Percentiles rank a stretch among this genome's conserved stretches.
Evolutionary conservation across 257 asterid species (phyloP).

Genomic region (Haberlea rhodopensis): DNA sequence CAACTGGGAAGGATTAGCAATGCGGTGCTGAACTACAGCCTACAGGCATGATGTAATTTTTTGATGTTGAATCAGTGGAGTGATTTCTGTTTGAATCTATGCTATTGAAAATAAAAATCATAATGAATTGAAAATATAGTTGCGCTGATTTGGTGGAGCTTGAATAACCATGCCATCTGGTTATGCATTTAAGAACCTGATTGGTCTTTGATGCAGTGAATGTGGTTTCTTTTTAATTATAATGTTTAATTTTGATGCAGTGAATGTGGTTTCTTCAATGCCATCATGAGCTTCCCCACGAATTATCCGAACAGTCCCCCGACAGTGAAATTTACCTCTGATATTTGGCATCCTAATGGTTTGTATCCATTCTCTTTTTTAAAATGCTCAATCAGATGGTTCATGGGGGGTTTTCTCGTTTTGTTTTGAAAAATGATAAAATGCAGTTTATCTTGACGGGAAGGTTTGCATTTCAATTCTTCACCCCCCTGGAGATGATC

Average conservation of each 20-base stretch:
- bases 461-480: conserved; percentile 98
- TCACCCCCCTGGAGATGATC: conserved; percentile 99
- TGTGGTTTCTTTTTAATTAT: conserved; percentile 19
- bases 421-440: background rate
- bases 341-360: conserved; percentile 99
- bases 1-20: too few relatives aligned
- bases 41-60: background rate
- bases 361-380: conserved; percentile 26
- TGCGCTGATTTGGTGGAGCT: background rate
- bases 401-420: background rate
- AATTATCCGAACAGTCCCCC: conserved; percentile 97
- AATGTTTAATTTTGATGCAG: conserved; percentile 55
- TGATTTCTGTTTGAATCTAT: background rate
- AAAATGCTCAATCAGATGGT: too few relatives aligned
- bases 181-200: background rate
- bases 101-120: background rate
- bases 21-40: too few relatives aligned
- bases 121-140: background rate
- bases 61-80: background rate
- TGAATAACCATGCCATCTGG: conserved; percentile 2
- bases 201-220: too few relatives aligned
- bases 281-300: conserved; percentile 88
- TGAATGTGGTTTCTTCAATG: conserved; percentile 98
- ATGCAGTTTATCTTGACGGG: conserved; percentile 84
- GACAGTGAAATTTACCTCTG: conserved; percentile 86